phyloP scores from a whole-genome alignment of 1,139 yeast species.

The Blastobotrys illinoisensis region DNA sequence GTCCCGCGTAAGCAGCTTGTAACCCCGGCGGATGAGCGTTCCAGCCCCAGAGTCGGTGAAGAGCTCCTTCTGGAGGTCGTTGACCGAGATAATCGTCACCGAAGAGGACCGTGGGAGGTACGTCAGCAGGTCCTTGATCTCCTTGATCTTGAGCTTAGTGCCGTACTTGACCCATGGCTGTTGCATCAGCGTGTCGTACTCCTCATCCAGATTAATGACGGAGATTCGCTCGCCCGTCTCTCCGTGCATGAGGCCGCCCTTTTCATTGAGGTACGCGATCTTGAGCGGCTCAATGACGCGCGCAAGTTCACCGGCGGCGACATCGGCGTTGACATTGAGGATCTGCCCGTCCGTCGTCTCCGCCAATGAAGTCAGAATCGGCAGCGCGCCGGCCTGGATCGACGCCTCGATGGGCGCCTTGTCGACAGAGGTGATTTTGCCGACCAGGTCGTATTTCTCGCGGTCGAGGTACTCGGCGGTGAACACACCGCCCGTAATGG shows the following conservation, averaged over 20 bases:
- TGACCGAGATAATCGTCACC: constrained; percentile 92
- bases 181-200: constrained; percentile 82
- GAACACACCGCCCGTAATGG: constrained; percentile 97
- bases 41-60: constrained; percentile 99
- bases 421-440: constrained; percentile 79
- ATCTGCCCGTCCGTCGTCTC: constrained; percentile 96
- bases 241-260: constrained; percentile 95
- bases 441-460: constrained; percentile 88
- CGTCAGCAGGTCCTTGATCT: constrained; percentile 88
- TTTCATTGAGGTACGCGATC: constrained; percentile 92
- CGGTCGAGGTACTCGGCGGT: constrained; percentile 88
- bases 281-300: constrained; percentile 95
- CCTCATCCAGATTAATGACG: constrained; percentile 90
- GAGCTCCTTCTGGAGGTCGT: constrained; percentile 92
- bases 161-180: constrained; percentile 99
- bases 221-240: constrained; percentile 85
- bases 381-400: constrained; percentile 92
- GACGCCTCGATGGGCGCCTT: constrained; percentile 92
- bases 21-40: constrained; percentile 94
- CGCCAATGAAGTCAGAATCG: constrained; percentile 91
- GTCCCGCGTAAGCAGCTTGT: constrained; percentile 67
- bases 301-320: constrained; percentile 97
- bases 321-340: constrained; percentile 95
- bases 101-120: constrained; percentile 95
- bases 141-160: constrained; percentile 92